These are phyloP conservation scores for Leccinum uliginosum DNA, from an alignment of 768 basidiomycete species.

Conservation along the genomic window DNA sequence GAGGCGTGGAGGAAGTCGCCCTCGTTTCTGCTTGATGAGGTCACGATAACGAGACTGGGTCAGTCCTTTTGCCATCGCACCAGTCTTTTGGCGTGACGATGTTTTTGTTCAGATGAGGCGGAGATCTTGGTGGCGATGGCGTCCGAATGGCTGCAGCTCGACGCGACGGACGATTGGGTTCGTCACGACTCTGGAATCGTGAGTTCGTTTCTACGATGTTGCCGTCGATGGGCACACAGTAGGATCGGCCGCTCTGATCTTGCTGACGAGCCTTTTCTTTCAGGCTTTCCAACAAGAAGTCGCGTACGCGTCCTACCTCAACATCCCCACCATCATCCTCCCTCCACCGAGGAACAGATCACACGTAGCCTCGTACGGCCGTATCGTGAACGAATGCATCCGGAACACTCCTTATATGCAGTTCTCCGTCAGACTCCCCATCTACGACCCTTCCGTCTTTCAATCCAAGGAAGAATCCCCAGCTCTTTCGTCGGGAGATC, in stretches of 20 bases:
- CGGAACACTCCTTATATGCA: slow-evolving; percentile 66
- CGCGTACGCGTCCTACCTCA: slow-evolving; percentile 88
- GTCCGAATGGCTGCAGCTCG: slow-evolving; percentile 94
- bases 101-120: slow-evolving; percentile 55
- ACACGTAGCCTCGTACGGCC: slow-evolving; percentile 88
- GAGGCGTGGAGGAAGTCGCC: slow-evolving; percentile 87
- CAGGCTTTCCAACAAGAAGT: slow-evolving; percentile 93
- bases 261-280: slow-evolving; percentile 12
- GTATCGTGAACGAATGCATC: slow-evolving; percentile 79
- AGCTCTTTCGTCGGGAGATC: slow-evolving; percentile 21
- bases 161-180: slow-evolving; percentile 89
- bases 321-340: slow-evolving; percentile 78
- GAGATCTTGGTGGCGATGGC: slow-evolving; percentile 70
- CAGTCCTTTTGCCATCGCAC: slow-evolving; percentile 24
- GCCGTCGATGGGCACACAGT: slow-evolving; percentile 8
- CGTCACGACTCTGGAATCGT: slow-evolving; percentile 95
- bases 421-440: slow-evolving; percentile 78
- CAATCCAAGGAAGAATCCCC: slow-evolving; percentile 34
- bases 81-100: slow-evolving; percentile 5
- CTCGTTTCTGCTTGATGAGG: slow-evolving; percentile 75
- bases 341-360: slow-evolving; percentile 83
- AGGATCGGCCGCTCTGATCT: background rate
- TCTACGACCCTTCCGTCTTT: slow-evolving; percentile 70
- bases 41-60: slow-evolving; percentile 83
- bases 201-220: slow-evolving; percentile 33